These are phyloP conservation scores for Uronychia setigera DNA, from an alignment of 73 alveolate species.

Conservation along the genomic window DNA sequence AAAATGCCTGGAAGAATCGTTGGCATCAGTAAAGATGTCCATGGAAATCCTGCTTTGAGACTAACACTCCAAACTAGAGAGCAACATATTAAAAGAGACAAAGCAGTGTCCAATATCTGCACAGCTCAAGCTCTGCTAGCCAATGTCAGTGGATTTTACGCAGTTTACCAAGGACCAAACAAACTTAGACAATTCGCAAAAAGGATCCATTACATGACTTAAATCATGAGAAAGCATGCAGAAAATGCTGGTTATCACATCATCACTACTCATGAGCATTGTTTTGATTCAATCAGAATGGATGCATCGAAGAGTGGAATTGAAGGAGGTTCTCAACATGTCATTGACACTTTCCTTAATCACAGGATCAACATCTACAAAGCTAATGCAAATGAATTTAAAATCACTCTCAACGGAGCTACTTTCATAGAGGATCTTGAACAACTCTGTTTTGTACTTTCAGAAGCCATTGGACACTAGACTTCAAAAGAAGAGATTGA, in stretches of 20 bases:
- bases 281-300: slow-evolving; percentile 73
- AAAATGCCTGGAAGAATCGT: slow-evolving; percentile 97
- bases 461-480: slow-evolving; percentile 40
- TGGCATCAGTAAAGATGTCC: slow-evolving; percentile 85
- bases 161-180: slow-evolving; percentile 80
- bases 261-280: slow-evolving; percentile 17
- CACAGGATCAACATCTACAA: slow-evolving; percentile 78
- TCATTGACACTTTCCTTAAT: slow-evolving; percentile 34
- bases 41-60: slow-evolving; percentile 83
- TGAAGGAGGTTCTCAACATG: slow-evolving; percentile 30
- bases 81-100: slow-evolving; percentile 94
- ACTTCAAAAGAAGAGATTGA: slow-evolving; percentile 25
- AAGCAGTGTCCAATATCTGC: slow-evolving; percentile 94
- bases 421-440: slow-evolving; percentile 72
- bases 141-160: slow-evolving; percentile 89
- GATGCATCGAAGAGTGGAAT: slow-evolving; percentile 21
- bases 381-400: slow-evolving; percentile 51
- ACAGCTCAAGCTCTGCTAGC: slow-evolving; percentile 96
- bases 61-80: slow-evolving; percentile 97
- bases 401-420: slow-evolving; percentile 87
- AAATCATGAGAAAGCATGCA: slow-evolving; percentile 33
- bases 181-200: slow-evolving; percentile 82
- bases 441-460: slow-evolving; percentile 50
- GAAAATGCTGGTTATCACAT: slow-evolving; percentile 47
- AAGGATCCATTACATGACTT: slow-evolving; percentile 72